Conservation (phyloP, 345 rosid species). For the Linum trigynum region DNA sequence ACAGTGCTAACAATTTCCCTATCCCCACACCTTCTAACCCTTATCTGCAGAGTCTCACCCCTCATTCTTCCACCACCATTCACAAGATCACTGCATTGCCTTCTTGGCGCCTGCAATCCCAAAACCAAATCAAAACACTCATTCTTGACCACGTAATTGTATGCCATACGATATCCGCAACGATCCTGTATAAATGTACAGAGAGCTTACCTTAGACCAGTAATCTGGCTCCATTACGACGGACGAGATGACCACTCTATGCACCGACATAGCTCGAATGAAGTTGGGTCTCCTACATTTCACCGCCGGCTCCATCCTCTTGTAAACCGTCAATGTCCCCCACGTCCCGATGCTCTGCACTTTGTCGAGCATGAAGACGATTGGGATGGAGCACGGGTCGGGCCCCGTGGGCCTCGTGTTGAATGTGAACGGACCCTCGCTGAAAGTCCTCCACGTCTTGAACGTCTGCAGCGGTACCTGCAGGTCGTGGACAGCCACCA, state of each 20-base stretch:
- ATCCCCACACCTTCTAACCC: conserved; percentile 60
- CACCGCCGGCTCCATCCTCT: conserved; percentile 20
- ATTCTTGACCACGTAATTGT: no score
- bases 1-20: conserved; percentile 28
- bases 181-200: no score
- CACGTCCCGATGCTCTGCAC: conserved; percentile 33
- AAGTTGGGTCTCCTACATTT: conserved; percentile 28
- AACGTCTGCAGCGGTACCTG: conserved; percentile 58
- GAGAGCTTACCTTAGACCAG: conserved; percentile 52
- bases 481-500: conserved; percentile 33
- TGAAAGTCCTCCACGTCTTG: conserved; percentile 58
- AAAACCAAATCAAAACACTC: no score
- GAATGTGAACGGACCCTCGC: conserved; percentile 64
- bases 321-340: conserved; percentile 46
- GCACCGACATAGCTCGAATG: conserved; percentile 28
- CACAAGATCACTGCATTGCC: conserved; percentile 55
- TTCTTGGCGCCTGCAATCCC: conserved; percentile 34
- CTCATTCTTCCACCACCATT: conserved; percentile 23
- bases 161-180: no score
- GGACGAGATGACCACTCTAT: conserved; percentile 40
- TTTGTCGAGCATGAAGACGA: conserved; percentile 45
- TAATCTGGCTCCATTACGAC: conserved; percentile 48
- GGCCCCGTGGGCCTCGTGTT: conserved; percentile 40
- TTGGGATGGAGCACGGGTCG: conserved; percentile 45
- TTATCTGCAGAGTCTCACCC: conserved; percentile 30